A percentile compares a stretch with the other conserved stretches of the same genome.
phyloP scores from a whole-genome alignment of 2,329 filamentous ascomycete species.

The Blastomyces emzantsi region DNA sequence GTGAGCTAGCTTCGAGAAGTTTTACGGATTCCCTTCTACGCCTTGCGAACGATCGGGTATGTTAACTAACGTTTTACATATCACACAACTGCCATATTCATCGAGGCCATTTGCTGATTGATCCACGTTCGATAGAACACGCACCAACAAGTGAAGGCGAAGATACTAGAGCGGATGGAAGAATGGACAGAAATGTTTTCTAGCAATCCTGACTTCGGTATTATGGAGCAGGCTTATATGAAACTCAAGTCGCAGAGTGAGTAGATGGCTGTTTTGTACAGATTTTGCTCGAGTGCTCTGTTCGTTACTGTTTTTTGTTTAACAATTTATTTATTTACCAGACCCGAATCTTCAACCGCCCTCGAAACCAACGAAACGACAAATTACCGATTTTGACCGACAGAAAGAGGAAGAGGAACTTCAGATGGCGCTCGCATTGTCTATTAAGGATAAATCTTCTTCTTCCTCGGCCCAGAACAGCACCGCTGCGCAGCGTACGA shows the following conservation, averaged over 20 bases:
- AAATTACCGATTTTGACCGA: slow-evolving; percentile 80
- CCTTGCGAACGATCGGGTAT: slow-evolving; percentile 71
- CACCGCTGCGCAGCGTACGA: slow-evolving; percentile 29
- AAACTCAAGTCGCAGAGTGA: slow-evolving; percentile 65
- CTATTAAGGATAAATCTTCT: slow-evolving; percentile 70
- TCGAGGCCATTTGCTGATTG: neutral
- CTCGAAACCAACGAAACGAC: slow-evolving; percentile 85
- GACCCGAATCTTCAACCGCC: slow-evolving; percentile 87
- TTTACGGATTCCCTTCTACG: slow-evolving; percentile 91
- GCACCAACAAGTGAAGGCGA: slow-evolving; percentile 90
- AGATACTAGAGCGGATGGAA: slow-evolving; percentile 93
- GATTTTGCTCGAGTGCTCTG: neutral
- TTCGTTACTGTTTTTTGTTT: slow-evolving; percentile 14
- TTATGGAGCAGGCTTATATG: slow-evolving; percentile 93
- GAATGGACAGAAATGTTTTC: slow-evolving; percentile 95
- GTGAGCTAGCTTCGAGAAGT: slow-evolving; percentile 79
- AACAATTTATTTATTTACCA: slow-evolving; percentile 33
- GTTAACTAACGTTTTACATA: slow-evolving; percentile 13
- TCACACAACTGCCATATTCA: neutral
- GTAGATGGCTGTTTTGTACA: slow-evolving; percentile 17
- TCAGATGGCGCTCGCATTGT: slow-evolving; percentile 89
- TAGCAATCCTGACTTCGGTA: slow-evolving; percentile 80
- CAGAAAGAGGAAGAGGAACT: slow-evolving; percentile 96
- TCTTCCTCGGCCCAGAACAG: slow-evolving; percentile 32
- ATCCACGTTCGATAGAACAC: slow-evolving; percentile 53